phyloP scores from a whole-genome alignment of 768 basidiomycete genomes.

The Nidula microcarpa region DNA sequence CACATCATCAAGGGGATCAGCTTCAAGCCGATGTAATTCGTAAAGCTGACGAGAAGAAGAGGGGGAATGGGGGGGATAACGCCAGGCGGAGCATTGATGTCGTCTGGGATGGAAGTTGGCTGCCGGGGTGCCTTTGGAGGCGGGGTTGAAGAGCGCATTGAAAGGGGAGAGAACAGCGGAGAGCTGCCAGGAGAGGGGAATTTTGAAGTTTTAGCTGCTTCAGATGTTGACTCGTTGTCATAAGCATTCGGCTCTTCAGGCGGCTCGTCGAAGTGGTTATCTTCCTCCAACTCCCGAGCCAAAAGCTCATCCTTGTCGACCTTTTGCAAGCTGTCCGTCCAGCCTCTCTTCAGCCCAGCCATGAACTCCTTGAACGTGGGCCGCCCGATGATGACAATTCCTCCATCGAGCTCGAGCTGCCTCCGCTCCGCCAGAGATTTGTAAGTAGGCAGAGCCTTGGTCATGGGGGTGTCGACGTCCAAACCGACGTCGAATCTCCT shows the following conservation, averaged over 20 bases:
- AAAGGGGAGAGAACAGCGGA: conserved; percentile 29
- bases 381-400: conserved; percentile 82
- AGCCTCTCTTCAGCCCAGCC: conserved; percentile 81
- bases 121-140: conserved; percentile 6
- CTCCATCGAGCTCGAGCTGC: conserved; percentile 71
- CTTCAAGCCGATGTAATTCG: conserved; percentile 74
- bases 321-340: conserved; percentile 68
- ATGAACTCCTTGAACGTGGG: conserved; percentile 94
- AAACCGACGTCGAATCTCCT: conserved; percentile 68
- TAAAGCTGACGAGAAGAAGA: conserved; percentile 71
- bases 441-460: conserved; percentile 49
- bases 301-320: conserved; percentile 71
- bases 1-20: conserved; percentile 88
- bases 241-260: conserved; percentile 12
- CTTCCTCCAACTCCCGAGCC: conserved; percentile 62
- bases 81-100: conserved; percentile 46
- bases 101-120: conserved; percentile 9
- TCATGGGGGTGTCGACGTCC: conserved; percentile 41
- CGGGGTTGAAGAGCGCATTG: conserved; percentile 8
- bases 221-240: conserved; percentile 8
- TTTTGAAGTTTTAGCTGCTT: conserved; percentile 19
- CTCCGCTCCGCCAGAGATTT: conserved; percentile 49
- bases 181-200: conserved; percentile 18
- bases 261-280: conserved; percentile 77
- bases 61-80: conserved; percentile 74